Conservation (phyloP, 2,329 filamentous ascomycete species). For the Fusarium abutilonis region DNA sequence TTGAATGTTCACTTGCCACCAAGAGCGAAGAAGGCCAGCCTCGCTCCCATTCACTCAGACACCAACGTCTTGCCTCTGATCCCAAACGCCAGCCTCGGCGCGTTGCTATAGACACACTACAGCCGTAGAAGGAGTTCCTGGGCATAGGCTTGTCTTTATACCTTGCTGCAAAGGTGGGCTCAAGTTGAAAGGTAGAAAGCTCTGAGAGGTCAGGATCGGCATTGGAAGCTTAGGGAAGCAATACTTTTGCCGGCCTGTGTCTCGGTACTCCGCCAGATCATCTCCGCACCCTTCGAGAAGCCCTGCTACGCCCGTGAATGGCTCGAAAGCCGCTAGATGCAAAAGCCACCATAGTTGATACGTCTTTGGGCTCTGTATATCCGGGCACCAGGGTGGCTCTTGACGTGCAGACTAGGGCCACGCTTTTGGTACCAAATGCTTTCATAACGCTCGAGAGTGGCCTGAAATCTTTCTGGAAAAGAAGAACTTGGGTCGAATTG, state of each 20-base stretch:
- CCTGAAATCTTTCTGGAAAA: constrained; percentile 39
- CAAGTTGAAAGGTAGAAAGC: constrained; percentile 26
- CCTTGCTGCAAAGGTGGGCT: constrained; percentile 36
- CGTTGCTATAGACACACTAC: constrained; percentile 25
- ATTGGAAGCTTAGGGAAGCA: constrained; percentile 29
- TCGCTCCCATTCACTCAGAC: neutral
- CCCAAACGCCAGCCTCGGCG: neutral
- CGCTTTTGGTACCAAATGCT: constrained; percentile 48
- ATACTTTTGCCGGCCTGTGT: constrained; percentile 34
- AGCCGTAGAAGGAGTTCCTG: constrained; percentile 24
- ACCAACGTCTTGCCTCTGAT: neutral
- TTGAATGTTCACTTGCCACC: neutral
- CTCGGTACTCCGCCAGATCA: constrained; percentile 23
- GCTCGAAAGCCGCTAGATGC: constrained; percentile 41
- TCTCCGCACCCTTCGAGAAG: constrained; percentile 39
- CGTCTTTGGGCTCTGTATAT: constrained; percentile 42
- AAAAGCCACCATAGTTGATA: constrained; percentile 41
- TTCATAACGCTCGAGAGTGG: constrained; percentile 39
- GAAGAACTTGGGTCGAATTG: constrained; percentile 26
- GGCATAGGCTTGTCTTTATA: constrained; percentile 30
- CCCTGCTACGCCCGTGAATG: constrained; percentile 32
- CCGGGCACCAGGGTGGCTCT: constrained; percentile 45
- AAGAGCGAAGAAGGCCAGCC: constrained; percentile 2
- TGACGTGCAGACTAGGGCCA: constrained; percentile 48
- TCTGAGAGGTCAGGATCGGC: constrained; percentile 42